These are phyloP conservation scores for Mucor piriformis DNA, from an alignment of 371 early-diverging fungal species.

Conservation along the genomic window DNA sequence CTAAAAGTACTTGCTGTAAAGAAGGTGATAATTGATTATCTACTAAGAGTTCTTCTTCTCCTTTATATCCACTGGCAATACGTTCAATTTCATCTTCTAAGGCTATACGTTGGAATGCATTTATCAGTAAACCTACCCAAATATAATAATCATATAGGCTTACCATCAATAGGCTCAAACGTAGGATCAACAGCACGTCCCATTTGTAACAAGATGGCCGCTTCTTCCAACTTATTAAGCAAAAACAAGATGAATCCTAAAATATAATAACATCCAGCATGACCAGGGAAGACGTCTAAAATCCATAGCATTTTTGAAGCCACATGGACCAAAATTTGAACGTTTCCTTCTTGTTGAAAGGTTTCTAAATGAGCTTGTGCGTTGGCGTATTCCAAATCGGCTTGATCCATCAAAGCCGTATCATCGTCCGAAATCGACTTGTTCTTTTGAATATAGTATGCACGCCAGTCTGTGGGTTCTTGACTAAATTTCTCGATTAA, in stretches of 20 bases:
- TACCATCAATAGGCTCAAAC: conserved; percentile 54
- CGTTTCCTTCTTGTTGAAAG: conserved; percentile 47
- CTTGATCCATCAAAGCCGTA: conserved; percentile 41
- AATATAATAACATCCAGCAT: conserved; percentile 60
- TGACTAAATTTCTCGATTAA: conserved; percentile 33
- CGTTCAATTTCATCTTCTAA: conserved; percentile 51
- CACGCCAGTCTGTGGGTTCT: conserved; percentile 48
- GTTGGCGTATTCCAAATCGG: conserved; percentile 44
- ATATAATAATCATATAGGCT: background rate
- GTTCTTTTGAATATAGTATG: conserved; percentile 43
- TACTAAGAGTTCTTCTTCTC: conserved; percentile 36
- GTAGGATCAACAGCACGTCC: conserved; percentile 51
- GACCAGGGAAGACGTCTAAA: conserved; percentile 55
- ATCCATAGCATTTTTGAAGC: conserved; percentile 53
- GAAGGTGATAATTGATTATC: conserved; percentile 42
- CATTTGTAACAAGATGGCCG: conserved; percentile 49
- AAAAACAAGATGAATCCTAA: conserved; percentile 54
- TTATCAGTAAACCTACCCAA: background rate
- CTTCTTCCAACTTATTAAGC: conserved; percentile 54
- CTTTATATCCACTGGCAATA: conserved; percentile 46
- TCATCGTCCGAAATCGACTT: conserved; percentile 33
- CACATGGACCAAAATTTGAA: conserved; percentile 41
- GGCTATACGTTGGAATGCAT: conserved; percentile 20
- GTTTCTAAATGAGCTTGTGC: conserved; percentile 43
- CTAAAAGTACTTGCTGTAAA: conserved; percentile 38